Base-by-base conservation (phyloP, 2,329 filamentous ascomycete genomes). In the Alternaria tenuissima region DNA sequence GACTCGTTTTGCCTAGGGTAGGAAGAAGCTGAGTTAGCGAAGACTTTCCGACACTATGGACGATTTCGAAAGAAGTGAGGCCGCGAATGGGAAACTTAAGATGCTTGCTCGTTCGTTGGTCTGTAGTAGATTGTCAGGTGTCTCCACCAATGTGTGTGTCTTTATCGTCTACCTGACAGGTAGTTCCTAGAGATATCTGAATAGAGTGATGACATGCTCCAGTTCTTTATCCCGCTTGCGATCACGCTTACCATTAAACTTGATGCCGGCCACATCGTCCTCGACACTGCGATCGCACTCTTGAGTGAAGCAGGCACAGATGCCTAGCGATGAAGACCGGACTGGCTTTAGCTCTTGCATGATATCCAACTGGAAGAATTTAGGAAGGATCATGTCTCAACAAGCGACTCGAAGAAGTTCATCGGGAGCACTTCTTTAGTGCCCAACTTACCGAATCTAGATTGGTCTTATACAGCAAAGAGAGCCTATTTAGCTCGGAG, bases 1-100 rank as follows among this genome's bases (percentile, higher is more conserved):
- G 16, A 54, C 30, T 44, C 22, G 9, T 38, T 54, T 54, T 34
- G 24, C 48, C 48, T 34, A 52, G 20, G 34, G 48, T 16, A 52
- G 32, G 36, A 52, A 52, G 48, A 41, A 52, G 16, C 36, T 52
- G 22, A 41, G 36, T 28, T 52, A 32, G 34, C 48, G 48, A 30
- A 39, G 48, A 36, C 48, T 41, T 16, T 52, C 48, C 7, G 34
- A 39, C 11, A 52, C 49, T 20, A 52, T 52, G 22, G 9, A 52
- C 4, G 41, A 34, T 16, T 52, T 52, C 28, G 4, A 30, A 30
- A 30, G 8, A 5, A 30, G 28, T 30, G 28, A 9, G 3, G 28
- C 28, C 5, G 28, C 9, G 28, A 30, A 30, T 30, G 9, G 28
- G 9, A 3, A 30, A 12, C 1, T 12, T 11, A 30, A 30, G 5